A percentile compares a stretch with the other conserved stretches of the same genome.
Evolutionary conservation across 352 stramenopile genomes (phyloP).

Genomic region (Elongisporangium prolatum): DNA sequence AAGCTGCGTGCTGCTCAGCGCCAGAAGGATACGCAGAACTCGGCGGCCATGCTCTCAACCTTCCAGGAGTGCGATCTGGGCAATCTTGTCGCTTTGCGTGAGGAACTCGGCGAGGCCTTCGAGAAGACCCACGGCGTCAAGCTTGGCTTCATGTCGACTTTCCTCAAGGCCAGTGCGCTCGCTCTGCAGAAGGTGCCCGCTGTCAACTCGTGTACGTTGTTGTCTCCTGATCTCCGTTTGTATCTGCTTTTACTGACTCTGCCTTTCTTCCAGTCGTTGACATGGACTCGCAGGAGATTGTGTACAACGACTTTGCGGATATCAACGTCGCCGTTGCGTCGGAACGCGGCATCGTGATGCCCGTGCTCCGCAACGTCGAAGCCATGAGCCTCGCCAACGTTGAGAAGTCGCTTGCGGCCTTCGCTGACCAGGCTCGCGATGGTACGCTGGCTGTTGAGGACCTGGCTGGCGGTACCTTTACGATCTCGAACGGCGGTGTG

Average conservation of each 20-base stretch:
- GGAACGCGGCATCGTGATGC: slow-evolving; percentile 94
- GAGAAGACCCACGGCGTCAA: slow-evolving; percentile 97
- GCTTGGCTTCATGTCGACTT: slow-evolving; percentile 98
- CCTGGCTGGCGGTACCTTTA: slow-evolving; percentile 98
- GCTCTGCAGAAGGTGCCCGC: slow-evolving; percentile 92
- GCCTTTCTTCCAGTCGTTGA: slow-evolving; percentile 86
- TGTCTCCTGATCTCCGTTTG: not conserved
- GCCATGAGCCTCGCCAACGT: slow-evolving; percentile 95
- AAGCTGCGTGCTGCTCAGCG: slow-evolving; percentile 93
- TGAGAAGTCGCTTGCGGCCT: slow-evolving; percentile 92
- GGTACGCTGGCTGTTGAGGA: slow-evolving; percentile 84
- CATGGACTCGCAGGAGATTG: slow-evolving; percentile 97
- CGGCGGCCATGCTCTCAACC: slow-evolving; percentile 97
- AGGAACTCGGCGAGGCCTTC: slow-evolving; percentile 92
- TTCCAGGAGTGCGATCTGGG: slow-evolving; percentile 99
- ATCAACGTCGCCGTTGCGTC: slow-evolving; percentile 97
- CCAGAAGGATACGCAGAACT: slow-evolving; percentile 98
- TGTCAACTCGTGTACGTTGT: slow-evolving; percentile 93
- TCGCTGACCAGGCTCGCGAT: slow-evolving; percentile 72
- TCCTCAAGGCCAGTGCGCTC: slow-evolving; percentile 95
- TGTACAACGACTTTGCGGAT: slow-evolving; percentile 99
- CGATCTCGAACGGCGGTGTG: slow-evolving; percentile 97
- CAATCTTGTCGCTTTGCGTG: slow-evolving; percentile 92
- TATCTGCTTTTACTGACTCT: slow-evolving; percentile 7
- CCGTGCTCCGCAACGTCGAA: slow-evolving; percentile 97